A percentile compares a stretch with the other conserved stretches of the same genome.
phyloP scores from a whole-genome alignment of 352 stramenopile genomes.

The Pythium dissimile region DNA sequence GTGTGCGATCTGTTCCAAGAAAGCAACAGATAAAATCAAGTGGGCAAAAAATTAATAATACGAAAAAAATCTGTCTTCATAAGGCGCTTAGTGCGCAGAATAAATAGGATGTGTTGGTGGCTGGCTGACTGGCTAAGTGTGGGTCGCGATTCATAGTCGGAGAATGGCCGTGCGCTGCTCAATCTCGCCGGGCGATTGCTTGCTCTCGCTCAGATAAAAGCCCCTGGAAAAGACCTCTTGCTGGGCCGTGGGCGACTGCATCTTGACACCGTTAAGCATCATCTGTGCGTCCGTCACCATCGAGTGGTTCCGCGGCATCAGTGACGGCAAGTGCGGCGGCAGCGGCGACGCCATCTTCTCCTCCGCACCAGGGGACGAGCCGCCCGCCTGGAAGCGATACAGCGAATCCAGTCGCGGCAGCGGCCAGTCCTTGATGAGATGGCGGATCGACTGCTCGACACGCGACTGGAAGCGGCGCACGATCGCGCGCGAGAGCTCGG shows the following conservation, averaged over 20 bases:
- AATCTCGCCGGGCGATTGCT: conserved; percentile 13
- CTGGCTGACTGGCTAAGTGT: neutral
- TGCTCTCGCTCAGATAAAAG: conserved; percentile 3
- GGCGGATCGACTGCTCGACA: conserved; percentile 54
- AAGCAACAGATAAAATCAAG: neutral
- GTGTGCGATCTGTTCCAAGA: conserved; percentile 15
- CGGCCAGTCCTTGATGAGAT: conserved; percentile 64
- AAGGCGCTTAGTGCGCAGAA: conserved; percentile 3
- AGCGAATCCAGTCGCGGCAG: conserved; percentile 30
- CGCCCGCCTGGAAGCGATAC: conserved; percentile 29
- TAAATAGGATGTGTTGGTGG: conserved; percentile 12
- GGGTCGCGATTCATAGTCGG: neutral
- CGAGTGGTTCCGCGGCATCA: conserved; percentile 8
- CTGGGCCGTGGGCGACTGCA: conserved; percentile 3
- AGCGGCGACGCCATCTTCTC: conserved; percentile 12
- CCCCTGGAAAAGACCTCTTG: neutral
- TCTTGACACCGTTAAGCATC: conserved; percentile 2
- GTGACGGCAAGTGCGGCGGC: conserved; percentile 8
- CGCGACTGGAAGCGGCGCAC: conserved; percentile 53
- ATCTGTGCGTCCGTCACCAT: conserved; percentile 1
- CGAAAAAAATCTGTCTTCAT: conserved; percentile 5
- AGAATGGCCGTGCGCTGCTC: conserved; percentile 16
- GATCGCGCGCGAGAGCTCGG: conserved; percentile 36
- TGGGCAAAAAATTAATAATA: neutral
- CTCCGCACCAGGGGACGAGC: neutral